Evolutionary conservation across 1,284 basidiomycete species (phyloP).

Genomic region (Apiotrichum laibachii): DNA sequence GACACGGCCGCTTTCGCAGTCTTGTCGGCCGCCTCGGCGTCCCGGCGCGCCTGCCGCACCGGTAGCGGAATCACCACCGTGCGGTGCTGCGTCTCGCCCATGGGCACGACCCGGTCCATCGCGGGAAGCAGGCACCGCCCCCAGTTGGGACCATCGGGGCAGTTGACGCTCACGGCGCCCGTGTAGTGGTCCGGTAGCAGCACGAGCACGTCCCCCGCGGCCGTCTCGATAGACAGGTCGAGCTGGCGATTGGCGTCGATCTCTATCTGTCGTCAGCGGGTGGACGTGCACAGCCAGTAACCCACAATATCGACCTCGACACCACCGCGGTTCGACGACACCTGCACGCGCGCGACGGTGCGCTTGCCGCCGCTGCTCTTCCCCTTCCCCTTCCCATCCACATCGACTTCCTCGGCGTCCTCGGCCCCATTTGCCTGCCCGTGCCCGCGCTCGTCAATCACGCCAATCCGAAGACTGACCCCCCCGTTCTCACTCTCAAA

Average conservation of each 20-base stretch:
- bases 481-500: constrained; percentile 39
- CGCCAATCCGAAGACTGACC: constrained; percentile 32
- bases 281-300: neutral
- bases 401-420: neutral
- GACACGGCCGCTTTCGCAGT: neutral
- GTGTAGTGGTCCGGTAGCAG: constrained; percentile 29
- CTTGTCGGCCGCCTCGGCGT: neutral
- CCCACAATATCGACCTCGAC: constrained; percentile 42
- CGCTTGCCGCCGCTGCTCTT: constrained; percentile 23
- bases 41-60: neutral
- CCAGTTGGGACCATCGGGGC: constrained; percentile 4
- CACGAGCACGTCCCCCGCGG: constrained; percentile 39
- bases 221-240: constrained; percentile 32
- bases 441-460: constrained; percentile 30
- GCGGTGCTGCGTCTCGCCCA: constrained; percentile 33
- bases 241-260: constrained; percentile 26
- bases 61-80: constrained; percentile 34
- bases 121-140: constrained; percentile 30
- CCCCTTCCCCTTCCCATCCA: constrained; percentile 19
- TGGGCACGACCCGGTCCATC: constrained; percentile 28
- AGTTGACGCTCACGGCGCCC: too few species aligned
- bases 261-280: constrained; percentile 29
- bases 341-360: constrained; percentile 39
- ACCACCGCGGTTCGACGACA: constrained; percentile 33
- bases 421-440: neutral